Evolutionary conservation across 2,329 filamentous ascomycete species (phyloP).

Genomic region (Aspergillus quadricinctus): DNA sequence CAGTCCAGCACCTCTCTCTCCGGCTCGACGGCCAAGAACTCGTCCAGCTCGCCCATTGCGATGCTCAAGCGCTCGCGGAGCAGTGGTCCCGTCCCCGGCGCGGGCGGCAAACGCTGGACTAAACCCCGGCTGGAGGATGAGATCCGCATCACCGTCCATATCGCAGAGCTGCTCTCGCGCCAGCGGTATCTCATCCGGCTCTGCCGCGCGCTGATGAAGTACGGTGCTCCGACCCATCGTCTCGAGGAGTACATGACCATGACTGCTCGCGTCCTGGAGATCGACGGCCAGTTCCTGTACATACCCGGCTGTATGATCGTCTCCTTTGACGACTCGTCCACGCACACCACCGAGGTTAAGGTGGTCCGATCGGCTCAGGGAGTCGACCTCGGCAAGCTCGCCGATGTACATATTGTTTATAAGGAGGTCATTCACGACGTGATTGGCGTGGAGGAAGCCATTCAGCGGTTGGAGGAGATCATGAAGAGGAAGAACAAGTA

Average conservation of each 20-base stretch:
- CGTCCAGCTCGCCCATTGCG: slow-evolving; percentile 24
- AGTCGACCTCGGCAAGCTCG: slow-evolving; percentile 43
- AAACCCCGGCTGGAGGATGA: slow-evolving; percentile 44
- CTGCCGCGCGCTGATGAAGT: slow-evolving; percentile 84
- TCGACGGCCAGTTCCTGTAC: slow-evolving; percentile 87
- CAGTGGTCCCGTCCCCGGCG: slow-evolving; percentile 26
- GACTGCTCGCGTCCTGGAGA: slow-evolving; percentile 81
- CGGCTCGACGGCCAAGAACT: slow-evolving; percentile 26
- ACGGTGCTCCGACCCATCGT: slow-evolving; percentile 86
- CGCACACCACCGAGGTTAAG: slow-evolving; percentile 47
- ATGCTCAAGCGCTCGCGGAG: slow-evolving; percentile 35
- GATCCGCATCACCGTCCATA: slow-evolving; percentile 58
- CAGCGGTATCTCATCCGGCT: slow-evolving; percentile 83
- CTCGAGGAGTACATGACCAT: slow-evolving; percentile 89
- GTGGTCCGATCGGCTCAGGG: slow-evolving; percentile 42
- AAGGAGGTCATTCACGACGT: slow-evolving; percentile 49
- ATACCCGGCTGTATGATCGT: slow-evolving; percentile 94
- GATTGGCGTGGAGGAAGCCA: slow-evolving; percentile 46
- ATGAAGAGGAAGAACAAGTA: slow-evolving; percentile 55
- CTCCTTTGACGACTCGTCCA: slow-evolving; percentile 64
- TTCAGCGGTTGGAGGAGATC: slow-evolving; percentile 49
- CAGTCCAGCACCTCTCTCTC: slow-evolving; percentile 33
- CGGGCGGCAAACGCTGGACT: slow-evolving; percentile 26
- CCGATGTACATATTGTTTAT: slow-evolving; percentile 46
- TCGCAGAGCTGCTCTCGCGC: slow-evolving; percentile 68